These are phyloP conservation scores for Trametes versicolor DNA, from an alignment of 1,284 basidiomycete genomes.

Conservation along the genomic window DNA sequence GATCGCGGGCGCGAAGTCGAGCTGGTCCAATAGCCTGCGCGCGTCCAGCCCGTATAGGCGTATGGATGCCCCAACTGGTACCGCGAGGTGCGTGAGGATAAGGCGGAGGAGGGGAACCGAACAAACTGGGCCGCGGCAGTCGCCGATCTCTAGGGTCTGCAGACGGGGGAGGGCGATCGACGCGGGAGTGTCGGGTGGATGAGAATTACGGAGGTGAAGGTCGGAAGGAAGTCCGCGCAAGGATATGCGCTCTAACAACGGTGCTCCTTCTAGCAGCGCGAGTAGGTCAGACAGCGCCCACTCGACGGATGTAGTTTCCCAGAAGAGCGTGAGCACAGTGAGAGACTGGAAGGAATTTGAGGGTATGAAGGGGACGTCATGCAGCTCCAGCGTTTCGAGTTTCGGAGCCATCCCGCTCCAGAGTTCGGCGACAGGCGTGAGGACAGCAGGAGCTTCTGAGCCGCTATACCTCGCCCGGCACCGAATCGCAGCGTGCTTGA, in stretches of 20 bases:
- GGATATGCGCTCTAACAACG: constrained; percentile 8
- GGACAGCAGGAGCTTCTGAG: neutral
- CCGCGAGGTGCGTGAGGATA: constrained; percentile 18
- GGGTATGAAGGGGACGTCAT: constrained; percentile 30
- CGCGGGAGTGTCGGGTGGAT: neutral
- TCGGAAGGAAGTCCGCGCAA: constrained; percentile 26
- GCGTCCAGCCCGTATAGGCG: constrained; percentile 22
- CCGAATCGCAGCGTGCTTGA: constrained; percentile 22
- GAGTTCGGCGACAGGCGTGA: constrained; percentile 11
- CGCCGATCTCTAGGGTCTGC: constrained; percentile 20
- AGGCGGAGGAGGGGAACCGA: constrained; percentile 18
- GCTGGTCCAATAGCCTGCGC: constrained; percentile 7
- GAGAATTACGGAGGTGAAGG: constrained; percentile 13
- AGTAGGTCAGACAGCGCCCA: constrained; percentile 24
- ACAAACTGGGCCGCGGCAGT: constrained; percentile 17
- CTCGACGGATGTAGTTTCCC: constrained; percentile 5
- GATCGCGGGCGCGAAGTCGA: neutral
- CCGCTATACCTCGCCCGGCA: neutral
- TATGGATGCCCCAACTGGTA: constrained; percentile 17
- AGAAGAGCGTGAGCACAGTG: constrained; percentile 18
- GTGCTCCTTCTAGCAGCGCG: constrained; percentile 11
- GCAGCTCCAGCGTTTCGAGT: constrained; percentile 22
- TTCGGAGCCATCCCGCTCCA: constrained; percentile 24
- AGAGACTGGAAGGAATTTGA: constrained; percentile 21
- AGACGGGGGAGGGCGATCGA: constrained; percentile 15